Evolutionary conservation across 352 stramenopile genomes (phyloP).

Genomic region (Phytopythium chamaehyphon): DNA sequence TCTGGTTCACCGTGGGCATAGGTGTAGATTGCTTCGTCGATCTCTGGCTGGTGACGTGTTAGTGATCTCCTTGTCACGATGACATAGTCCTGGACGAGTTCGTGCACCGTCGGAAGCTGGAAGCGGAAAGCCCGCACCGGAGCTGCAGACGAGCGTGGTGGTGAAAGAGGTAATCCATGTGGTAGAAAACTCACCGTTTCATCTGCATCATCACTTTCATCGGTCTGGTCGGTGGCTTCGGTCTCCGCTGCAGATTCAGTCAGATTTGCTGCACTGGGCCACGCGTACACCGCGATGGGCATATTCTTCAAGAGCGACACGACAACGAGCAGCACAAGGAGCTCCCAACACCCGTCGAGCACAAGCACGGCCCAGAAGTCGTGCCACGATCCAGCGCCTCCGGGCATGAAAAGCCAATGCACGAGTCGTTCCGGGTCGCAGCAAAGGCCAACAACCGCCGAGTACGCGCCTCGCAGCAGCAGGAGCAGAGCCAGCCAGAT

Average conservation of each 20-base stretch:
- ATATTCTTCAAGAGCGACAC: conserved; percentile 4
- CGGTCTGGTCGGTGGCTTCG: not conserved
- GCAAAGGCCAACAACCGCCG: not conserved
- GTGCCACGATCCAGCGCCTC: not conserved
- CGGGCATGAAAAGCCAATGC: conserved; percentile 4
- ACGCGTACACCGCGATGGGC: conserved; percentile 5
- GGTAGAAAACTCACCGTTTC: not conserved
- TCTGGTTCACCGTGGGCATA: conserved; percentile 2
- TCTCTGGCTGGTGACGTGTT: not conserved
- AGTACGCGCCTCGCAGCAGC: conserved; percentile 4
- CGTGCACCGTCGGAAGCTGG: conserved; percentile 5
- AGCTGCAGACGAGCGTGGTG: not conserved
- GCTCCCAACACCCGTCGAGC: conserved; percentile 6
- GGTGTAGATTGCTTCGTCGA: conserved; percentile 1
- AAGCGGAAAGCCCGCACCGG: conserved; percentile 6
- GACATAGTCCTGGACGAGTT: conserved; percentile 8
- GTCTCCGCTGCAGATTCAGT: conserved; percentile 4
- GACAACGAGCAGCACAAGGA: not conserved
- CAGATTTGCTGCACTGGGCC: not conserved
- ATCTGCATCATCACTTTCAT: conserved; percentile 5
- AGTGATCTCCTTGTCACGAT: conserved; percentile 6
- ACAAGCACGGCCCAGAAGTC: conserved; percentile 1
- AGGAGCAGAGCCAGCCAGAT: conserved; percentile 1
- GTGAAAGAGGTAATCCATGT: not conserved
- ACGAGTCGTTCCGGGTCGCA: not conserved